Percentiles rank a stretch among this genome's conserved stretches.
These are phyloP conservation scores for Trapa incisa DNA, from an alignment of 345 rosid genomes.

Conservation along the genomic window DNA sequence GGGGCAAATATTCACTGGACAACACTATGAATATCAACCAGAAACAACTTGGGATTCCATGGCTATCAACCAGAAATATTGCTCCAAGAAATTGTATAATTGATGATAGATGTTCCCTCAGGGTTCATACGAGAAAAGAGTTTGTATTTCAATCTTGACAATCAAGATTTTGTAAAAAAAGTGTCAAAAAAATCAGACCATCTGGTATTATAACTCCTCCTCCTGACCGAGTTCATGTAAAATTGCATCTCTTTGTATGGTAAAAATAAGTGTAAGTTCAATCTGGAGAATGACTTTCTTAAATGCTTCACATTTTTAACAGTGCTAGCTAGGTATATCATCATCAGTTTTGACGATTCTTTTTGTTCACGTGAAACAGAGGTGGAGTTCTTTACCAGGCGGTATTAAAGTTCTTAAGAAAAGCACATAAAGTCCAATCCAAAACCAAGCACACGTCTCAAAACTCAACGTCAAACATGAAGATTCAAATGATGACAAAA, in stretches of 20 bases:
- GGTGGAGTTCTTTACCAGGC: not conserved
- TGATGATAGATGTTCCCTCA: not conserved
- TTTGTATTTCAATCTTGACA: not conserved
- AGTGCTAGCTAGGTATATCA: too few relatives aligned
- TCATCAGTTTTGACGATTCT: not conserved
- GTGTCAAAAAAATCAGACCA: too few relatives aligned
- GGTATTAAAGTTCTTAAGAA: not conserved
- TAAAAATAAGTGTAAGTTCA: not conserved
- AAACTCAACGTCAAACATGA: not conserved
- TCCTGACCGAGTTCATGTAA: too few relatives aligned
- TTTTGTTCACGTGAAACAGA: not conserved
- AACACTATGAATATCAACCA: too few relatives aligned
- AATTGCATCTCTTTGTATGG: not conserved
- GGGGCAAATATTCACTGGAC: too few relatives aligned
- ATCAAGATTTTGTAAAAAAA: not conserved
- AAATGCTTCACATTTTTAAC: too few relatives aligned
- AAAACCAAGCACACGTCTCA: too few relatives aligned
- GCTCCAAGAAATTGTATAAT: too few relatives aligned
- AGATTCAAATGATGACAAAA: not conserved
- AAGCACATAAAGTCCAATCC: not conserved
- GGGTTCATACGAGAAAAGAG: too few relatives aligned
- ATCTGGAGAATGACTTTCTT: constrained; percentile 4
- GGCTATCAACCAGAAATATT: too few relatives aligned
- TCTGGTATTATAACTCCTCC: too few relatives aligned
- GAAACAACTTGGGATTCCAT: too few relatives aligned